A percentile compares a stretch with the other conserved stretches of the same genome.
phyloP scores from a whole-genome alignment of 345 rosid species.

The Physaria fendleri region DNA sequence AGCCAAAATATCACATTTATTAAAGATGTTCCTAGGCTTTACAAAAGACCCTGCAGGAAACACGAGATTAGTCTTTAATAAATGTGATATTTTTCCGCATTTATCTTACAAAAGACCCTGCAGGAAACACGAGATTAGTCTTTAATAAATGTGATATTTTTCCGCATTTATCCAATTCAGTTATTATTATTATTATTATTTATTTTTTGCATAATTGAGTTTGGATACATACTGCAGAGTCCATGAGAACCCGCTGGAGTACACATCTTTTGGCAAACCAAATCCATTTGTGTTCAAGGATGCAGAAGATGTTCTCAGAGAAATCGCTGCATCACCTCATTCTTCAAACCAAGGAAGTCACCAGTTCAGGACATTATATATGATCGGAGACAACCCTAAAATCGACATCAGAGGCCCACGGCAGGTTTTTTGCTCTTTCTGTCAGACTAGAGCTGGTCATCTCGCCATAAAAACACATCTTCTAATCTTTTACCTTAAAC shows the following conservation, averaged over 20 bases:
- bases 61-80: neutral
- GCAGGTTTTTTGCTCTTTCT: conserved; percentile 38
- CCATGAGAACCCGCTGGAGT: conserved; percentile 43
- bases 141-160: neutral
- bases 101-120: neutral
- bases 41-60: neutral
- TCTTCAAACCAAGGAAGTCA: conserved; percentile 22
- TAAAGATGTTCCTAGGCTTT: no score
- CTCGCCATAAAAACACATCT: neutral
- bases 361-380: conserved; percentile 54
- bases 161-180: neutral
- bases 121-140: neutral
- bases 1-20: no score
- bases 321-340: conserved; percentile 34
- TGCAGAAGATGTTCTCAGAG: conserved; percentile 51
- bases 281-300: conserved; percentile 67
- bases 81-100: neutral
- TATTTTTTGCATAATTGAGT: neutral
- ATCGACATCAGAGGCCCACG: conserved; percentile 68
- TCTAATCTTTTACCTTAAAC: neutral
- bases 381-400: conserved; percentile 85
- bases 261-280: conserved; percentile 75
- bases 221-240: conserved; percentile 39
- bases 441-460: neutral
- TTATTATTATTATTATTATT: no score